phyloP scores from a whole-genome alignment of 495 filamentous ascomycete genomes.

The Trichoderma parareesei region DNA sequence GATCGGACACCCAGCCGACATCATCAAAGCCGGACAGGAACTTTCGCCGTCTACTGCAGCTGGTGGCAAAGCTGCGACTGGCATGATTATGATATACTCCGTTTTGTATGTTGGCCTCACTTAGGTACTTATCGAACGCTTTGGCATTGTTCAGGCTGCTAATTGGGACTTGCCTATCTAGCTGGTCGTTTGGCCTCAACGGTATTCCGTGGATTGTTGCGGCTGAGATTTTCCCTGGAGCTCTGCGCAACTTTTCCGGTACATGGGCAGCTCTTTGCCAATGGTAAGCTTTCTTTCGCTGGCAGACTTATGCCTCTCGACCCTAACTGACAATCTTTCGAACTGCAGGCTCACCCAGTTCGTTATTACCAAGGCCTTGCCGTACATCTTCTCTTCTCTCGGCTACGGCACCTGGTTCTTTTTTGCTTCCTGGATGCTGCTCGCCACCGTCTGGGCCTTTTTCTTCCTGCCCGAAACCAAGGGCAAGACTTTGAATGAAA shows the following conservation, averaged over 20 bases:
- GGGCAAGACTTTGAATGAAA: slow-evolving; percentile 60
- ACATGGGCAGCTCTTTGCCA: slow-evolving; percentile 19
- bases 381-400: slow-evolving; percentile 9
- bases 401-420: slow-evolving; percentile 12
- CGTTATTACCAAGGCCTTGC: slow-evolving; percentile 12
- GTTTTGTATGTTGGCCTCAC: slow-evolving; percentile 11
- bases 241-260: slow-evolving; percentile 20
- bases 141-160: not conserved
- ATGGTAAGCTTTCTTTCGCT: slow-evolving; percentile 11
- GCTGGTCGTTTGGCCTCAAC: slow-evolving; percentile 26
- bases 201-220: slow-evolving; percentile 26
- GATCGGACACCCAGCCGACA: slow-evolving; percentile 23
- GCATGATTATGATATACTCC: slow-evolving; percentile 33
- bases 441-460: slow-evolving; percentile 9
- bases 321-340: no score
- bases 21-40: slow-evolving; percentile 25
- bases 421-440: slow-evolving; percentile 12
- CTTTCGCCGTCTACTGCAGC: slow-evolving; percentile 23
- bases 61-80: slow-evolving; percentile 27
- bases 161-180: not conserved
- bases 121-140: not conserved
- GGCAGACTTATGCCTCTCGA: no score
- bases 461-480: slow-evolving; percentile 60
- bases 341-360: slow-evolving; percentile 5
- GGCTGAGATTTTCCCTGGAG: slow-evolving; percentile 25